These are phyloP conservation scores for Wickerhamomyces silvicola DNA, from an alignment of 805 yeast genomes.

Conservation along the genomic window DNA sequence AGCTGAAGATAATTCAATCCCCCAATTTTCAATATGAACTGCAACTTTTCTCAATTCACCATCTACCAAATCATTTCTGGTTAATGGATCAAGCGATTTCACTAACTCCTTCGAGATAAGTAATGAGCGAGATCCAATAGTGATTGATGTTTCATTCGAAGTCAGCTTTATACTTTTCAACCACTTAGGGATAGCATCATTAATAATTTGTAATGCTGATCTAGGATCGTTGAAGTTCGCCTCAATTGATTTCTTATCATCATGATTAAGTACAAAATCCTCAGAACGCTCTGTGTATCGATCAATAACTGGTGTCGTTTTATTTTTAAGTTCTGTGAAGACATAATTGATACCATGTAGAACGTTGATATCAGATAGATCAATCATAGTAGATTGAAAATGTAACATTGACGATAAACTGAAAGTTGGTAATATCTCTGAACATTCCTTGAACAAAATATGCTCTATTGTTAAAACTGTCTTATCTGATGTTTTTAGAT, in stretches of 20 bases:
- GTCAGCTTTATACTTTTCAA: constrained; percentile 6
- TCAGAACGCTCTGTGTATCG: no score
- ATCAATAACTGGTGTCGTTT: constrained; percentile 6
- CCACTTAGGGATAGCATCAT: constrained; percentile 20
- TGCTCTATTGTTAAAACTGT: constrained; percentile 10
- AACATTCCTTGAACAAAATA: constrained; percentile 8
- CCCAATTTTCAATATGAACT: constrained; percentile 18
- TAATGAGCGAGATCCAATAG: constrained; percentile 37
- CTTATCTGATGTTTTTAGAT: constrained; percentile 6
- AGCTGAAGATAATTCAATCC: constrained; percentile 2
- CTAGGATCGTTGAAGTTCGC: neutral
- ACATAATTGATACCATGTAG: constrained; percentile 25
- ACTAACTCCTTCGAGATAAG: constrained; percentile 34
- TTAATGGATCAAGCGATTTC: constrained; percentile 25
- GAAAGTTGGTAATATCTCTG: constrained; percentile 10
- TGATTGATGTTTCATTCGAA: constrained; percentile 15
- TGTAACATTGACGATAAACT: constrained; percentile 1
- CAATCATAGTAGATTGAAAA: constrained; percentile 14
- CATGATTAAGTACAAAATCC: neutral
- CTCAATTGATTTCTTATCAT: neutral
- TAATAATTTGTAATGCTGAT: constrained; percentile 8
- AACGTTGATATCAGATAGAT: constrained; percentile 23
- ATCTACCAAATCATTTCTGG: constrained; percentile 33
- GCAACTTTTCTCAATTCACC: constrained; percentile 32
- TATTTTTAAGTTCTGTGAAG: constrained; percentile 13